Base-by-base conservation (phyloP, 768 basidiomycete species). In the Dioszegia aurantiaca region DNA sequence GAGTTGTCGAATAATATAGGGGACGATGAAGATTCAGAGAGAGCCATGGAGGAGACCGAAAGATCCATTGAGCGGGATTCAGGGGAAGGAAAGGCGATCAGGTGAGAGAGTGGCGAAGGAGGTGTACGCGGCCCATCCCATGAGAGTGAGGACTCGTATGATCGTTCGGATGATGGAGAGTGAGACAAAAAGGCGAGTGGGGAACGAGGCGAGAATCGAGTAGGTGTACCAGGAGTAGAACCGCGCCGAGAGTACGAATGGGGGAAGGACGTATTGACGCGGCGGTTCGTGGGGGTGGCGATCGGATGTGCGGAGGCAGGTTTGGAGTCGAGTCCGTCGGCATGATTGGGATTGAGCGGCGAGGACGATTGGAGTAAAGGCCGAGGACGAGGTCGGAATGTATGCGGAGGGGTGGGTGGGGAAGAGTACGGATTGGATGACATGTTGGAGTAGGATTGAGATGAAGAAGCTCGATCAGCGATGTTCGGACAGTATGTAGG, bases 161-260 rank as follows among this genome's bases (percentile, higher is more conserved):
- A 68, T 26, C 43, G 57, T 24, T 24, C 21, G 0, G 62, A 46
- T n/a, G n/a, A n/a, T 21, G 43, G 16, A 23, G 48, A 45, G 5
- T 61, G 61, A 8, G 64, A 67, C 11, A 69, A 56, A 53, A 61
- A 66, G 26, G 67, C 36, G 1, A 65, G 60, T 4, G 70, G 70
- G 6, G 70, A 61, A 9, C 68, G 70, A 61, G 70, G 63, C 6
- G 64, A 40, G 45, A 55, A 56, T 19, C 58, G 64, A n/a, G 57
- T 24, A n/a, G 63, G 59, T 17, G 65, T 57, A 33, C 45, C 49
- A 37, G 39, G 42, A 23, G 33, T 19, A 39, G 49, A 57, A 14
- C 47, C 43, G 23, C 54, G 59, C 16, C 26, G 30, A 36, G 55
- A 28, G 31, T 39, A 28, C 27, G 21, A 31, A 27, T 57, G 54